These are phyloP conservation scores for Eudorina sp. DNA, from an alignment of 139 green algal genomes.

Conservation along the genomic window DNA sequence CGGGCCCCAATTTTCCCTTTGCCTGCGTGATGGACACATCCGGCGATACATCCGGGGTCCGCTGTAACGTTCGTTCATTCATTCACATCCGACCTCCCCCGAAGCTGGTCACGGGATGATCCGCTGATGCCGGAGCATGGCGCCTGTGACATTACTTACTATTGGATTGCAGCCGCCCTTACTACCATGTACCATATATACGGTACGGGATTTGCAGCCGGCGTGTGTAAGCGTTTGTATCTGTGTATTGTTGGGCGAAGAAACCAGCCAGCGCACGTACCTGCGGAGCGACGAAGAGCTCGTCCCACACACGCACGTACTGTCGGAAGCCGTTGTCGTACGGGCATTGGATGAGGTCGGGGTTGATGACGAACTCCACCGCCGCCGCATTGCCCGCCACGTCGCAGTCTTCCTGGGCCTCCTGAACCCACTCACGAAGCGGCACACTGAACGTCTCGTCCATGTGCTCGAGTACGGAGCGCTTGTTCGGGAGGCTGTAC, in stretches of 20 bases:
- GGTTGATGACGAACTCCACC: conserved; percentile 2
- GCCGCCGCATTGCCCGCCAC: neutral
- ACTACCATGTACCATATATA: neutral
- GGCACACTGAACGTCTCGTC: neutral
- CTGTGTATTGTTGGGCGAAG: neutral
- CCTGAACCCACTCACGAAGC: neutral
- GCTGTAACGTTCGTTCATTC: too few species aligned
- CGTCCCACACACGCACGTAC: neutral
- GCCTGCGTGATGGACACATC: too few species aligned
- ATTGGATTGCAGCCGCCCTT: too few species aligned
- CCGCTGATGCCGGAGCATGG: too few species aligned
- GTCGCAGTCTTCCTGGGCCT: neutral
- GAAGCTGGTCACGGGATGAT: neutral
- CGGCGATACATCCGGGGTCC: too few species aligned
- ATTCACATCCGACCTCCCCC: too few species aligned
- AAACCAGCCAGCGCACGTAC: neutral
- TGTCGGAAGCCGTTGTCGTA: conserved; percentile 19
- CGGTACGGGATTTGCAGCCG: too few species aligned
- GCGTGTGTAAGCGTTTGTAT: too few species aligned
- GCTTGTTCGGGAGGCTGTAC: neutral
- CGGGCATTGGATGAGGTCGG: conserved; percentile 8
- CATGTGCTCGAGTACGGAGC: neutral
- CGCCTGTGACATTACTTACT: too few species aligned
- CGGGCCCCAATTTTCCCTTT: too few species aligned
- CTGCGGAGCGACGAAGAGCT: neutral